phyloP scores from a whole-genome alignment of 1,139 yeast species.

The Saccharomycopsis crataegensis region DNA sequence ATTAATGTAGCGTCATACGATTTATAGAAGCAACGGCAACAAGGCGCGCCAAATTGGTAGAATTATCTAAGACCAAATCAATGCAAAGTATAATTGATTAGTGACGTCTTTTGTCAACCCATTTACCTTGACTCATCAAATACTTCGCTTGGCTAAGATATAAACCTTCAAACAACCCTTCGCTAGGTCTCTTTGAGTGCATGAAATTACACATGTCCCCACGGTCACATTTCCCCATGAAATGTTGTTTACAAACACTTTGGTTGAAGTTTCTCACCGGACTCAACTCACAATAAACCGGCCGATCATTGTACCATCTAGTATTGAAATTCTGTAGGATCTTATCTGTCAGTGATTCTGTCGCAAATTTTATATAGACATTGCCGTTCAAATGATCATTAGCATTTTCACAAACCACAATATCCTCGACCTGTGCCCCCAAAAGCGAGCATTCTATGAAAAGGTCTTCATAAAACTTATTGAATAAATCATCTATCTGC shows the following conservation, averaged over 20 bases:
- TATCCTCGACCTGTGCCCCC: constrained; percentile 55
- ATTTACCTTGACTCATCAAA: not conserved
- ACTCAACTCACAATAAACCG: constrained; percentile 74
- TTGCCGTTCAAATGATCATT: constrained; percentile 81
- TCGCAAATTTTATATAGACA: constrained; percentile 60
- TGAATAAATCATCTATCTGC: constrained; percentile 48
- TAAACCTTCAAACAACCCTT: constrained; percentile 26
- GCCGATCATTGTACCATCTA: constrained; percentile 77
- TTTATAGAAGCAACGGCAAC: no score
- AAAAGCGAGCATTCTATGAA: constrained; percentile 55
- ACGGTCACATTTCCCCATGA: constrained; percentile 55
- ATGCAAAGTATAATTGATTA: not conserved
- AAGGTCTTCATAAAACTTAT: constrained; percentile 65
- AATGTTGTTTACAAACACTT: constrained; percentile 71
- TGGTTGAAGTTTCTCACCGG: constrained; percentile 69
- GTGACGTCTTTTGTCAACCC: not conserved
- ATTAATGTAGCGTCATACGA: no score
- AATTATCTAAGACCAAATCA: no score
- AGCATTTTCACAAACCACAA: constrained; percentile 77
- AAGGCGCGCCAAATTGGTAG: no score
- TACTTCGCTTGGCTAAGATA: constrained; percentile 13
- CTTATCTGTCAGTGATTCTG: constrained; percentile 48
- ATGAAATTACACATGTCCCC: constrained; percentile 76
- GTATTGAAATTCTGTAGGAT: constrained; percentile 60
- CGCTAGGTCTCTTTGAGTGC: constrained; percentile 61